phyloP scores from a whole-genome alignment of 1,139 yeast species.

The Debaryomycetaceae sp. region DNA sequence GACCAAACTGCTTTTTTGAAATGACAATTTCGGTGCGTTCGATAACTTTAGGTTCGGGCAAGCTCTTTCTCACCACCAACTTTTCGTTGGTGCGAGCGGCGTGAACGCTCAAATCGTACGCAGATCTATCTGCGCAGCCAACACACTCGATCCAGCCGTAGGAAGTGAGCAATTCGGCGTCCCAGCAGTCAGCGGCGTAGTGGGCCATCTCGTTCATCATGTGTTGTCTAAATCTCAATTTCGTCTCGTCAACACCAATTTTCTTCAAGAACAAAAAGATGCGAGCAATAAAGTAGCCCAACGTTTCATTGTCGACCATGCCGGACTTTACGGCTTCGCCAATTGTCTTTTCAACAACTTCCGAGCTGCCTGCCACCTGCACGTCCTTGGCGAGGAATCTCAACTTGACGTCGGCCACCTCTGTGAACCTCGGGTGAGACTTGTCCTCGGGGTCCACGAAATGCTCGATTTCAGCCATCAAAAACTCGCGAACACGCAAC shows the following conservation, averaged over 20 bases:
- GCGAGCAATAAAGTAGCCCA: conserved; percentile 94
- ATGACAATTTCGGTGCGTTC: conserved; percentile 77
- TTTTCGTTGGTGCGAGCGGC: conserved; percentile 91
- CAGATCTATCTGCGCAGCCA: conserved; percentile 99
- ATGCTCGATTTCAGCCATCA: conserved; percentile 99
- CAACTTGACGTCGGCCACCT: conserved; percentile 63
- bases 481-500: conserved; percentile 93
- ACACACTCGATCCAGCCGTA: conserved; percentile 99
- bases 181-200: conserved; percentile 99
- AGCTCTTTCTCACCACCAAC: conserved; percentile 83
- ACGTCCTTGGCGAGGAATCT: conserved; percentile 74
- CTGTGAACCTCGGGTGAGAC: conserved; percentile 67
- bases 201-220: conserved; percentile 99
- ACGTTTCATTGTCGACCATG: conserved; percentile 91
- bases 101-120: conserved; percentile 93
- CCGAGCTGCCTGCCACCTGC: conserved; percentile 78
- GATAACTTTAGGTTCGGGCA: conserved; percentile 73
- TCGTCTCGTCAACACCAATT: conserved; percentile 79
- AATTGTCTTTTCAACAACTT: conserved; percentile 50
- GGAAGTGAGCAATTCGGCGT: conserved; percentile 90
- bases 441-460: conserved; percentile 90
- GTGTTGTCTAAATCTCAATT: conserved; percentile 96
- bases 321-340: conserved; percentile 86
- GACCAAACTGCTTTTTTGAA: conserved; percentile 94
- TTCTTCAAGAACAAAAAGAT: conserved; percentile 73